Base-by-base conservation (phyloP, 768 basidiomycete species). In the Tricholoma furcatifolium region DNA sequence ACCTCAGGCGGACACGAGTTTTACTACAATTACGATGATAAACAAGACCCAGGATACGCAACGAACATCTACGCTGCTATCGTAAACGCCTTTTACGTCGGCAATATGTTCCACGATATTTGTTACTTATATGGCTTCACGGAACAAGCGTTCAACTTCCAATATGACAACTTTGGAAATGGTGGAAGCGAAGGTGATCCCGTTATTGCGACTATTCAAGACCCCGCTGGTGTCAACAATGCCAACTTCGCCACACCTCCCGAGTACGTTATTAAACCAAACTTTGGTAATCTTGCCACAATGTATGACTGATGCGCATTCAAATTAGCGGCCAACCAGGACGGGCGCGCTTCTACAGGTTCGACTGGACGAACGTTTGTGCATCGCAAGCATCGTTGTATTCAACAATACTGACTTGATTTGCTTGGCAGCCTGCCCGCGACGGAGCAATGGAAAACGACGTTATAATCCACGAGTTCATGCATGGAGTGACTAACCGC, bases 81-180 rank as follows among this genome's bases (percentile, higher is more conserved):
- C 21, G 77, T 76, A 3, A 78, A 79, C 59, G 72, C 70, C 3
- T 85, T 84, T 67, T 85, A 83, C 64, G 69, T 82, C 31, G 72
- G 74, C 60, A 87, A 85, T 70, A 74, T 70, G 53, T 70, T 82
- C 52, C 83, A 85, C 65, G 83, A 85, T 47, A 47, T 67, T 9
- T 53, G 62, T 12, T 67, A 64, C 51, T 54, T 71, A 43, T 78
- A 81, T 56, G 82, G 83, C 2, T 85, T 85, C 66, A 82, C 80
- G 45, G 81, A 83, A 65, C 54, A 57, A 6, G 69, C 73, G 6
- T 82, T 79, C 61, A 85, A 84, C 65, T 83, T 84, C 74, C 82
- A 84, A 65, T 68, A 67, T 24, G 69, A 74, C 64, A 83, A 83
- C 69, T 74, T 74, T 54, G 73, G 69, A 24, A 73, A 76, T 27